phyloP scores from a whole-genome alignment of 2,329 filamentous ascomycete species.

The Neonectria coccinea region DNA sequence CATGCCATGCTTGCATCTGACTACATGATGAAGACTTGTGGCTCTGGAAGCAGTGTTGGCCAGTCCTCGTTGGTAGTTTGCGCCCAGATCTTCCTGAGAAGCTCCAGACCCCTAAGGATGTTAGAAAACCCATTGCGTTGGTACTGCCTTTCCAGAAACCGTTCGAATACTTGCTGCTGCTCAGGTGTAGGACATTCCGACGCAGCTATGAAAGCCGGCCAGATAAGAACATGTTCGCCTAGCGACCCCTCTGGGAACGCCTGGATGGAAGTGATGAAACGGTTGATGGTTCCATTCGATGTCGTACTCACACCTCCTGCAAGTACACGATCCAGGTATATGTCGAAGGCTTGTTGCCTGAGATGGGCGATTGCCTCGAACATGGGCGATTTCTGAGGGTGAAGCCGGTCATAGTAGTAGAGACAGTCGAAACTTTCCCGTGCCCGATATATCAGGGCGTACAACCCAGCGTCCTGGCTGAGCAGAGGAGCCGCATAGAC shows the following conservation, averaged over 20 bases:
- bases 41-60: constrained; percentile 36
- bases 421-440: constrained; percentile 57
- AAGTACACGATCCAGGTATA: constrained; percentile 29
- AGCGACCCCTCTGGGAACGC: constrained; percentile 32
- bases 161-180: constrained; percentile 36
- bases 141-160: constrained; percentile 33
- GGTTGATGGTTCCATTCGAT: constrained; percentile 62
- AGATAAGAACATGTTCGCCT: constrained; percentile 40
- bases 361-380: constrained; percentile 21
- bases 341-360: constrained; percentile 31
- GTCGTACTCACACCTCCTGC: constrained; percentile 64
- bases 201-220: constrained; percentile 44
- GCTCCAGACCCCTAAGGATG: constrained; percentile 37
- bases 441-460: constrained; percentile 31
- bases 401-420: constrained; percentile 58
- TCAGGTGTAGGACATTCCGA: constrained; percentile 35
- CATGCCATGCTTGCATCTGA: too few relatives aligned
- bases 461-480: constrained; percentile 35
- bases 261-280: constrained; percentile 38
- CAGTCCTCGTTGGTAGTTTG: constrained; percentile 31
- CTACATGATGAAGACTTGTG: constrained; percentile 45
- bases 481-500: constrained; percentile 40
- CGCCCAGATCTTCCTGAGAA: constrained; percentile 38
- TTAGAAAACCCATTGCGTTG: constrained; percentile 39
- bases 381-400: constrained; percentile 24